phyloP scores from a whole-genome alignment of 495 filamentous ascomycete genomes.

The Apodospora peruviana region DNA sequence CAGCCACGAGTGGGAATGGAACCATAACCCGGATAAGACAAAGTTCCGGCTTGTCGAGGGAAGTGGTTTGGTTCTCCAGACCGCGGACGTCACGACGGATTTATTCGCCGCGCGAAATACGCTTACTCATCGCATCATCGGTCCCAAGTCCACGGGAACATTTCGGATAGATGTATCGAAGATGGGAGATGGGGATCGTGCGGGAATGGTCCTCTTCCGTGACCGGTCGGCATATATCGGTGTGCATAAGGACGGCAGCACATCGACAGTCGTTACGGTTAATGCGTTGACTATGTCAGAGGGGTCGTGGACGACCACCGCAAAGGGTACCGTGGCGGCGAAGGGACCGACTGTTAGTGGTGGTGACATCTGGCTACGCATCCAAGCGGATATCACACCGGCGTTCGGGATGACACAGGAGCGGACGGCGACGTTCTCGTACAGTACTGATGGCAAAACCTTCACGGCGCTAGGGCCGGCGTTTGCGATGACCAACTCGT shows the following conservation, averaged over 20 bases:
- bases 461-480: slow-evolving; percentile 38
- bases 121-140: slow-evolving; percentile 48
- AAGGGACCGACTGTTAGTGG: slow-evolving; percentile 16
- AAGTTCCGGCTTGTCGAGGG: slow-evolving; percentile 15
- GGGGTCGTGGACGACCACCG: slow-evolving; percentile 35
- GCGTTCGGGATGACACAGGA: slow-evolving; percentile 22
- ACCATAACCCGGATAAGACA: slow-evolving; percentile 51
- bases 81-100: slow-evolving; percentile 47
- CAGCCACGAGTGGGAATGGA: slow-evolving; percentile 53
- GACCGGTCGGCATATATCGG: slow-evolving; percentile 50
- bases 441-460: slow-evolving; percentile 41
- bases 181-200: slow-evolving; percentile 48
- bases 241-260: slow-evolving; percentile 21
- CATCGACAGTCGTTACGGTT: slow-evolving; percentile 21
- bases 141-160: slow-evolving; percentile 40
- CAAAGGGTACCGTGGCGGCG: slow-evolving; percentile 33
- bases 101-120: slow-evolving; percentile 52
- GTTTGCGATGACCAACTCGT: slow-evolving; percentile 39
- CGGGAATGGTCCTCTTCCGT: slow-evolving; percentile 46
- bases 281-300: slow-evolving; percentile 19
- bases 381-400: slow-evolving; percentile 35
- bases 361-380: slow-evolving; percentile 37
- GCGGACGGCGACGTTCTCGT: slow-evolving; percentile 39
- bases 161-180: slow-evolving; percentile 39
- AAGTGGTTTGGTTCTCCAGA: slow-evolving; percentile 36